Percentiles rank a stretch among this genome's conserved stretches.
Conservation (phyloP, 2,329 filamentous ascomycete genomes). For the Penicillium sp. region DNA sequence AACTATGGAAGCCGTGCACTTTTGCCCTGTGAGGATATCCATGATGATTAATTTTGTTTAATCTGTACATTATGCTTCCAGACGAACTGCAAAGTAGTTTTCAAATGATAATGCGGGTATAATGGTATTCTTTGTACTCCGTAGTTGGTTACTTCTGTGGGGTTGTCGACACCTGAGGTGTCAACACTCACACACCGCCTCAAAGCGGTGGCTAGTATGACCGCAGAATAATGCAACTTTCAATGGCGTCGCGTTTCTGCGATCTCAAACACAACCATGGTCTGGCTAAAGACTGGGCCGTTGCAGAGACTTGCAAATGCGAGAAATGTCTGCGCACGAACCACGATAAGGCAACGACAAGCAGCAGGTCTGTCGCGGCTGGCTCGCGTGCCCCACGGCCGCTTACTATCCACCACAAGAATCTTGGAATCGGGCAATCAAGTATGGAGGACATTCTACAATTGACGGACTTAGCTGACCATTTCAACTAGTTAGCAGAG, state of each 20-base stretch:
- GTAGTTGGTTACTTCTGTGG: too few species aligned
- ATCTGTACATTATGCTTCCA: background rate
- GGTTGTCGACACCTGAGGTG: background rate
- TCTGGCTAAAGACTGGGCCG: constrained; percentile 20
- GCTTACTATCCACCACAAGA: constrained; percentile 12
- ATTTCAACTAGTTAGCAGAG: background rate
- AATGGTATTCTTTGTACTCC: background rate
- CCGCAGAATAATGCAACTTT: constrained; percentile 16
- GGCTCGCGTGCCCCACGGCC: background rate
- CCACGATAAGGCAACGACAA: constrained; percentile 12
- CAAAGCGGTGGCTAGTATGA: constrained; percentile 11
- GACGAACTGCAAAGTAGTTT: too few species aligned
- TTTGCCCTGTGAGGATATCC: too few species aligned
- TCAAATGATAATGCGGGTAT: background rate
- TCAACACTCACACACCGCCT: constrained; percentile 2
- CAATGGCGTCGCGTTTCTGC: constrained; percentile 9
- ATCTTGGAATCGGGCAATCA: constrained; percentile 3
- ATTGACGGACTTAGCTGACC: background rate
- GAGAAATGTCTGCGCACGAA: constrained; percentile 11
- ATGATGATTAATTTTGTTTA: background rate
- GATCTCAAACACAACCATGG: constrained; percentile 23
- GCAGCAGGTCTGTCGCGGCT: background rate
- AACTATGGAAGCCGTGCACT: too few species aligned
- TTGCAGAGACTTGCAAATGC: constrained; percentile 13
- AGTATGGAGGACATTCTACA: constrained; percentile 1